Conservation (phyloP, 805 yeast species). For the Komagataella populi region DNA sequence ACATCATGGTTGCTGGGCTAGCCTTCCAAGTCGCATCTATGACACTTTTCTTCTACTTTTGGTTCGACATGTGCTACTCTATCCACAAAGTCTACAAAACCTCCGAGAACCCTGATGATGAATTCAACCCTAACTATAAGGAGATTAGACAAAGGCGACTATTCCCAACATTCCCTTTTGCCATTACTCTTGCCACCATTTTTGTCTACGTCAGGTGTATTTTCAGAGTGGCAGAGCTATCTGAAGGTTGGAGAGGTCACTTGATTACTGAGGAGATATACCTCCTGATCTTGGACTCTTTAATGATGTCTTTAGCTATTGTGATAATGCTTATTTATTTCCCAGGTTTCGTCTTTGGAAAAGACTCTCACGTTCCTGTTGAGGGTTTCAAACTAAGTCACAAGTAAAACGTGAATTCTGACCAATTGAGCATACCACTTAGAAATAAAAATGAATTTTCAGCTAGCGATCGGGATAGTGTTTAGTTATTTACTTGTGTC, state of each 20-base stretch:
- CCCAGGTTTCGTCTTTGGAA: conserved; percentile 48
- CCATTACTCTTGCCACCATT: conserved; percentile 31
- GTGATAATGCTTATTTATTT: conserved; percentile 36
- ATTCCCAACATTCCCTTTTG: conserved; percentile 30
- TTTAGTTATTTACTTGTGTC: neutral
- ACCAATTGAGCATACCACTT: neutral
- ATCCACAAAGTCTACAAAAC: conserved; percentile 15
- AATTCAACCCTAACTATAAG: conserved; percentile 22
- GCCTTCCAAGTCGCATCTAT: conserved; percentile 66
- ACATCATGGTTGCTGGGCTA: conserved; percentile 67
- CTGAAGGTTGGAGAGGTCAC: conserved; percentile 60
- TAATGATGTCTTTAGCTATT: conserved; percentile 42
- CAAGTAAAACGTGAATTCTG: neutral
- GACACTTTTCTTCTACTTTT: conserved; percentile 40
- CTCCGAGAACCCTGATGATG: conserved; percentile 13
- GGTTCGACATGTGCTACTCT: conserved; percentile 29
- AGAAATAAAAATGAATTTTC: neutral
- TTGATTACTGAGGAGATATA: conserved; percentile 48
- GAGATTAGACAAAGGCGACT: conserved; percentile 19
- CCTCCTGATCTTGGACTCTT: conserved; percentile 45
- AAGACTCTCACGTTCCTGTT: conserved; percentile 2
- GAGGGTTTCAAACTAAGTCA: conserved; percentile 2
- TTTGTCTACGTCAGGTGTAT: conserved; percentile 54
- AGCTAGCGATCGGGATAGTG: neutral
- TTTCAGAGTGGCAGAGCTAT: conserved; percentile 60